Conservation (phyloP, 2,329 filamentous ascomycete species). For the Xylariaceae sp. region DNA sequence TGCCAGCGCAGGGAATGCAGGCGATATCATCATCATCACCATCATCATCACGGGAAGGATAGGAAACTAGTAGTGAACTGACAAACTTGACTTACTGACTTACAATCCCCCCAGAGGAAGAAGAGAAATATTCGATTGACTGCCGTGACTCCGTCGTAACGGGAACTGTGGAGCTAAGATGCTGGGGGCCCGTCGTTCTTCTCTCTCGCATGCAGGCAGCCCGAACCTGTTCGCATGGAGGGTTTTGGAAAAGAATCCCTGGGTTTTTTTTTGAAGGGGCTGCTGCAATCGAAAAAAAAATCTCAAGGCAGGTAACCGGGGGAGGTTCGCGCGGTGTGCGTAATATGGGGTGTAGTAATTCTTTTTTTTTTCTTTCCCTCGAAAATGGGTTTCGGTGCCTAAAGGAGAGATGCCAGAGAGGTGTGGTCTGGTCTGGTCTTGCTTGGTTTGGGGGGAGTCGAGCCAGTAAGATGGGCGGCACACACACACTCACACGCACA, state of each 20-base stretch:
- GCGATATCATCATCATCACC: too few species aligned
- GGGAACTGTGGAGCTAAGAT: conserved; percentile 27
- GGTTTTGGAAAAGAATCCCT: conserved; percentile 25
- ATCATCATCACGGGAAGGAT: not conserved
- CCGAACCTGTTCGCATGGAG: conserved; percentile 43
- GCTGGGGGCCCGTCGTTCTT: not conserved
- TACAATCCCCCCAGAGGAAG: conserved; percentile 12
- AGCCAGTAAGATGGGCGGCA: not conserved
- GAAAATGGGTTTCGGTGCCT: conserved; percentile 25
- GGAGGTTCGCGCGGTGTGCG: conserved; percentile 29
- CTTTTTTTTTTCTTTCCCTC: too few species aligned
- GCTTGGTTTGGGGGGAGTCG: not conserved
- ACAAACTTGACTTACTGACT: conserved; percentile 6
- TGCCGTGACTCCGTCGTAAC: not conserved
- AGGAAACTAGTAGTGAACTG: not conserved
- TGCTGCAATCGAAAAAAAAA: conserved; percentile 33
- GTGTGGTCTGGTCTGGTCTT: not conserved
- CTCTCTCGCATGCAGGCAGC: conserved; percentile 40
- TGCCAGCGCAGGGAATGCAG: conserved; percentile 13
- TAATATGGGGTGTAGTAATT: conserved; percentile 11
- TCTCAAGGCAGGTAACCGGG: conserved; percentile 33
- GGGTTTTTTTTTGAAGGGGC: too few species aligned
- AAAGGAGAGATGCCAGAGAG: not conserved
- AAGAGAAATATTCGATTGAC: conserved; percentile 18
- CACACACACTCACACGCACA: not conserved